Evolutionary conservation across 179 eudicot species (phyloP).

Genomic region (Nepenthes alata): DNA sequence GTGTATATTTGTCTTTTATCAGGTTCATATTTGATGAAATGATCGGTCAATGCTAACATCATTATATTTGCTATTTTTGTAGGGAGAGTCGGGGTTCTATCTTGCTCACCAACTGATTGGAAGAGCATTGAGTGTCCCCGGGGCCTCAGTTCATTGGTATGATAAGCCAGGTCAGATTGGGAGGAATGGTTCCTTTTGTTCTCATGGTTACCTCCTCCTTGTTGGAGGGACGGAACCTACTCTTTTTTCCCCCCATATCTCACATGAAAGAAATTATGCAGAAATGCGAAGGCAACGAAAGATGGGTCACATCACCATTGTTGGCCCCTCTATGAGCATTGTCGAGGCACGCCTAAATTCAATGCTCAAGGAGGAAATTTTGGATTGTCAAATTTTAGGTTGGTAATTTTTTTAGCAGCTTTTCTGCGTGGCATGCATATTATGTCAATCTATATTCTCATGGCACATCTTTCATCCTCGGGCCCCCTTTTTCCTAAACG

Average conservation of each 20-base stretch:
- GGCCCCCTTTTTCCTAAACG: not conserved
- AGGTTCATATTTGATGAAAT: no score
- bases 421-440: not conserved
- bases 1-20: no score
- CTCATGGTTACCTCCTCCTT: not conserved
- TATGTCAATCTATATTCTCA: not conserved
- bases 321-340: conserved; percentile 63
- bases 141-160: conserved; percentile 89
- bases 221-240: not conserved
- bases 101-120: conserved; percentile 57
- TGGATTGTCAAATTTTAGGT: conserved; percentile 28
- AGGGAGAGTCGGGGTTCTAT: conserved; percentile 81
- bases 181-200: not conserved
- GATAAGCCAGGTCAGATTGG: conserved; percentile 72
- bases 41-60: not conserved
- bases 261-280: conserved; percentile 16
- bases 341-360: conserved; percentile 54
- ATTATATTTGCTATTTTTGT: not conserved
- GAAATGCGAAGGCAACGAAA: conserved; percentile 85
- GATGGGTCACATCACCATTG: conserved; percentile 88
- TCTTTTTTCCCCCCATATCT: not conserved
- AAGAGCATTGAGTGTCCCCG: conserved; percentile 52
- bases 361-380: conserved; percentile 33
- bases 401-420: conserved; percentile 1
- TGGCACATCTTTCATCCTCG: no score